phyloP scores from a whole-genome alignment of 177 flowering plant species.

The Vitis hybrid region DNA sequence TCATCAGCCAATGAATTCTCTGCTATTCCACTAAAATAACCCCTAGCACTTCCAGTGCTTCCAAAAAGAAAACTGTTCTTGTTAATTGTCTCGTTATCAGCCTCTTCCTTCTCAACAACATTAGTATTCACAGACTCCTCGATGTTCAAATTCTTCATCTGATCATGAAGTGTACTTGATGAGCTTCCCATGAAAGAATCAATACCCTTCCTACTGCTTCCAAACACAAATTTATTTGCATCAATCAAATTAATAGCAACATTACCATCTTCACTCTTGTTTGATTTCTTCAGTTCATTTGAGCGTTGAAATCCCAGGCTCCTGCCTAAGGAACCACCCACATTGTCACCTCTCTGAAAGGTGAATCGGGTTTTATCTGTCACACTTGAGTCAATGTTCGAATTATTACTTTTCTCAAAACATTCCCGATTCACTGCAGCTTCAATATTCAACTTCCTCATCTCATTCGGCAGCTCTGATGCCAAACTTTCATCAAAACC shows the following conservation, averaged over 20 bases:
- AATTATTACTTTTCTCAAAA: slow-evolving; percentile 2
- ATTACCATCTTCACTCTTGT: slow-evolving; percentile 3
- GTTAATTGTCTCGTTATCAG: slow-evolving; percentile 3
- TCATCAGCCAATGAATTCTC: slow-evolving; percentile 26
- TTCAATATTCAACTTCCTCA: slow-evolving; percentile 33
- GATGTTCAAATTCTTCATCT: slow-evolving; percentile 48
- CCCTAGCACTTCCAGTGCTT: slow-evolving; percentile 6
- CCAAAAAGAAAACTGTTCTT: no score
- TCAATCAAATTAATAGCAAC: background rate
- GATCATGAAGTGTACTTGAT: slow-evolving; percentile 29
- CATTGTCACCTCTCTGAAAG: slow-evolving; percentile 17
- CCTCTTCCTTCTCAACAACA: slow-evolving; percentile 10
- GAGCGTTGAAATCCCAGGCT: slow-evolving; percentile 20
- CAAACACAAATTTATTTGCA: slow-evolving; percentile 5
- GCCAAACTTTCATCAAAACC: slow-evolving; percentile 16
- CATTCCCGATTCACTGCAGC: slow-evolving; percentile 4
- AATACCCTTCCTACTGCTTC: slow-evolving; percentile 11
- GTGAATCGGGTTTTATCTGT: background rate
- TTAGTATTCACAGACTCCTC: slow-evolving; percentile 16
- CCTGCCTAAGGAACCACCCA: slow-evolving; percentile 14
- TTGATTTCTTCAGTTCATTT: slow-evolving; percentile 27
- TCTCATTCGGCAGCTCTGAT: slow-evolving; percentile 26
- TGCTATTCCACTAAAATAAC: slow-evolving; percentile 16
- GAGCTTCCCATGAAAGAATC: slow-evolving; percentile 20
- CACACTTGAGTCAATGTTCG: background rate